phyloP scores from a whole-genome alignment of 108 stramenopile genomes.

The Seminavis robusta region DNA sequence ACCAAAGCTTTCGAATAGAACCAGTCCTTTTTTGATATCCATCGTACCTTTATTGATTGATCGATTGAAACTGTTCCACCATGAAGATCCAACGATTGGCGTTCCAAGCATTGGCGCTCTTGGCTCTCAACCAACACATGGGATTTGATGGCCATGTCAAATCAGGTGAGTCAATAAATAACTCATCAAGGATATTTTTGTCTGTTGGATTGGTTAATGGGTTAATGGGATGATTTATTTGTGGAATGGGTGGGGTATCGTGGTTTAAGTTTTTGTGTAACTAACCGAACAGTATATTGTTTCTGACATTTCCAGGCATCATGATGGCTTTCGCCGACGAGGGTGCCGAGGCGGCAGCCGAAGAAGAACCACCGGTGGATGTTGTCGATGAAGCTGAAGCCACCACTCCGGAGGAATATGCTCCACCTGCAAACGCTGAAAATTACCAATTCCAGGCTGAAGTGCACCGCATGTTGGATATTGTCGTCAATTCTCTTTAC shows the following conservation, averaged over 20 bases:
- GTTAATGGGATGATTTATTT: too few relatives aligned
- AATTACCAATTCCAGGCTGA: slow-evolving; percentile 95
- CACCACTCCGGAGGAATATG: background rate
- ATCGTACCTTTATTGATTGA: too few relatives aligned
- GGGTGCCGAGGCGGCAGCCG: background rate
- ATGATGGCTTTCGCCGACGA: background rate
- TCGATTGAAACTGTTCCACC: too few relatives aligned
- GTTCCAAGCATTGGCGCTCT: slow-evolving; percentile 24
- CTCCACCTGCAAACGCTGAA: slow-evolving; percentile 42
- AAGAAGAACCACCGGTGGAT: slow-evolving; percentile 6
- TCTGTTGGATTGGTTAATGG: too few relatives aligned
- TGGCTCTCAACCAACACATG: too few relatives aligned
- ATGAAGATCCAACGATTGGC: slow-evolving; percentile 29
- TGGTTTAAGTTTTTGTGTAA: background rate
- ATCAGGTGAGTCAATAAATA: too few relatives aligned
- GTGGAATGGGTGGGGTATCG: too few relatives aligned
- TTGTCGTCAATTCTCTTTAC: slow-evolving; percentile 99
- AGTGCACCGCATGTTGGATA: slow-evolving; percentile 97
- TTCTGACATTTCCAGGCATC: background rate
- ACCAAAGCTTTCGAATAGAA: too few relatives aligned
- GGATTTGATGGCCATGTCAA: too few relatives aligned
- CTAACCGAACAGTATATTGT: background rate
- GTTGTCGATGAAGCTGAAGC: slow-evolving; percentile 17
- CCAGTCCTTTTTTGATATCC: too few relatives aligned
- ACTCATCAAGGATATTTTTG: too few relatives aligned